phyloP scores from a whole-genome alignment of 1,139 yeast genomes.

The Yamadazyma taylorii region DNA sequence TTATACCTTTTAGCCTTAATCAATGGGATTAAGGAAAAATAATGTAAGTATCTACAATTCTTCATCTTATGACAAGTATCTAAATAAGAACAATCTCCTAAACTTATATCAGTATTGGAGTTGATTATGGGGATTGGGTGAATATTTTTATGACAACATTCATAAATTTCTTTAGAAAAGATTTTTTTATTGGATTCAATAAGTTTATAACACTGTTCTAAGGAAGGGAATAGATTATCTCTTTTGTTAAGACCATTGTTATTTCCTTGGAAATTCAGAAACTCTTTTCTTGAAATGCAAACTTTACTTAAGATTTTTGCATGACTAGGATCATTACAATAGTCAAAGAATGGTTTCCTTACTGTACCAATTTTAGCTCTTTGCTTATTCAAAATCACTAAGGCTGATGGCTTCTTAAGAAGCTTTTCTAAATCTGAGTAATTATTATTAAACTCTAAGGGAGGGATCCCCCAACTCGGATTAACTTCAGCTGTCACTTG shows the following conservation, averaged over 20 bases:
- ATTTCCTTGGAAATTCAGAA: constrained; percentile 9
- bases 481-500: neutral
- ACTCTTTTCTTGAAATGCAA: constrained; percentile 23
- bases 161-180: constrained; percentile 25
- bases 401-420: constrained; percentile 20
- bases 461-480: constrained; percentile 5
- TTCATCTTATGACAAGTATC: constrained; percentile 90
- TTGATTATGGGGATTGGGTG: constrained; percentile 65
- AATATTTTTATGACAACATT: constrained; percentile 49
- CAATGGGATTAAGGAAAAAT: constrained; percentile 58
- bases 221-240: constrained; percentile 22
- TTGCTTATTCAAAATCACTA: constrained; percentile 13
- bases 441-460: constrained; percentile 6
- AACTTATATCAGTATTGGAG: constrained; percentile 53
- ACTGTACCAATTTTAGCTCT: constrained; percentile 28
- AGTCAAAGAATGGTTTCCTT: constrained; percentile 47
- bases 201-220: constrained; percentile 19
- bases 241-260: constrained; percentile 11
- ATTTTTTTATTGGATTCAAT: constrained; percentile 20
- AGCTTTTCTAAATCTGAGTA: constrained; percentile 12
- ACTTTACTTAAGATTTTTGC: constrained; percentile 31
- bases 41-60: constrained; percentile 81
- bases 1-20: constrained; percentile 5
- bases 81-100: constrained; percentile 93
- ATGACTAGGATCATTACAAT: constrained; percentile 53